Evolutionary conservation across 306 rosid genomes (phyloP).

Genomic region (Canavalia ensiformis): DNA sequence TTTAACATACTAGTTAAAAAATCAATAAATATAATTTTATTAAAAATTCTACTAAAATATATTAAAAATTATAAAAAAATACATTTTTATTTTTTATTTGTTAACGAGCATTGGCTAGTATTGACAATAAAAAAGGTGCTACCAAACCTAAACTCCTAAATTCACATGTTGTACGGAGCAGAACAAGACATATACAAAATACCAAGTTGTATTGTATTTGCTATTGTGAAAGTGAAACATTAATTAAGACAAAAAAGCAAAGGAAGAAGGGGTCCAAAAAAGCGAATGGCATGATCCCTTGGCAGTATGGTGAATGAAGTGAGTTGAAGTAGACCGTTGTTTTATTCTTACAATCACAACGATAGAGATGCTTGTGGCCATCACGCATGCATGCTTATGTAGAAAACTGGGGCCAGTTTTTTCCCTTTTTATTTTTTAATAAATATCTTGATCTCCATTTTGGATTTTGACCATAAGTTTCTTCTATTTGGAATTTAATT

Average conservation of each 20-base stretch:
- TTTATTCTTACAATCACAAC: background rate
- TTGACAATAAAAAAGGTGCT: no score
- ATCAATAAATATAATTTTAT: background rate
- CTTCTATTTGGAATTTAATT: constrained; percentile 28
- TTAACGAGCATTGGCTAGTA: no score
- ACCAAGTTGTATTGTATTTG: background rate
- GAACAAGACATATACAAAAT: background rate
- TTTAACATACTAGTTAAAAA: no score
- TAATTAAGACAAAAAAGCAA: constrained; percentile 27
- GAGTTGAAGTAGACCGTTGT: background rate
- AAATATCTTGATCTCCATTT: constrained; percentile 9
- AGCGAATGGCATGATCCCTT: constrained; percentile 21
- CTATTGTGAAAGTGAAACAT: background rate
- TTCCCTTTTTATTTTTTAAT: background rate
- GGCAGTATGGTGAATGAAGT: constrained; percentile 17
- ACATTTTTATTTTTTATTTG: no score
- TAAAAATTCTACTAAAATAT: background rate
- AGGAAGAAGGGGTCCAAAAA: constrained; percentile 34
- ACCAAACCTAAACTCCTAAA: background rate
- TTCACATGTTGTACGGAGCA: constrained; percentile 29
- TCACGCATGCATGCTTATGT: constrained; percentile 5
- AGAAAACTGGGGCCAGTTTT: background rate
- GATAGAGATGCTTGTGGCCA: background rate
- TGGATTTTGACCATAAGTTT: constrained; percentile 30
- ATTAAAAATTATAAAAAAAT: no score